Evolutionary conservation across 169 alveolate species (phyloP).

Genomic region (Plasmodium cynomolgi): DNA sequence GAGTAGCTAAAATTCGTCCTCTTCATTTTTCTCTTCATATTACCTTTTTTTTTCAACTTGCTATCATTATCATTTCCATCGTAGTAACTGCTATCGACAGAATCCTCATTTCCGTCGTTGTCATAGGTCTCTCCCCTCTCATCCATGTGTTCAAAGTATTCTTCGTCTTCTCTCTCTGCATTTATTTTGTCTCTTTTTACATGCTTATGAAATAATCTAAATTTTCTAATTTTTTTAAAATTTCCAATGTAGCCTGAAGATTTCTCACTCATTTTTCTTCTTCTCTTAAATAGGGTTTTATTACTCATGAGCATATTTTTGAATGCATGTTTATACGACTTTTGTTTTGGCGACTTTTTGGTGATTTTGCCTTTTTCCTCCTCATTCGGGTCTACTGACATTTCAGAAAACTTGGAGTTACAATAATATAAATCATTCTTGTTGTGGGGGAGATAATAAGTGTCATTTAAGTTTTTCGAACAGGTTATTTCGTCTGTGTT

Average conservation of each 20-base stretch:
- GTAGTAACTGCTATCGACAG: conserved; percentile 21
- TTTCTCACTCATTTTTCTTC: conserved; percentile 8
- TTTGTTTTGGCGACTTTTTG: neutral
- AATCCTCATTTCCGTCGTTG: conserved; percentile 14
- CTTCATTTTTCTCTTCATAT: neutral
- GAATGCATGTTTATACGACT: conserved; percentile 7
- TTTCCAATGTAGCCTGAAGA: neutral
- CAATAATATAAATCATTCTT: conserved; percentile 4
- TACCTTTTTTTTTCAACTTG: neutral
- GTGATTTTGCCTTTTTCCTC: neutral
- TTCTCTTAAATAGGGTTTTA: conserved; percentile 10
- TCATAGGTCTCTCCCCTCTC: conserved; percentile 20
- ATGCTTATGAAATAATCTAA: conserved; percentile 33
- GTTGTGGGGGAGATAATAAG: neutral
- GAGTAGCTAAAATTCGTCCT: neutral
- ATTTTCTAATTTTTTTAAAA: conserved; percentile 23
- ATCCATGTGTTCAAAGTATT: conserved; percentile 1
- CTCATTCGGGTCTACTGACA: neutral
- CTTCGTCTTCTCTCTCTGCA: neutral
- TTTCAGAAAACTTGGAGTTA: conserved; percentile 17
- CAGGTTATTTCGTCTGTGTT: neutral
- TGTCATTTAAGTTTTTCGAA: conserved; percentile 6
- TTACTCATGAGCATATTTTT: conserved; percentile 21
- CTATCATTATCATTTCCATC: conserved; percentile 11
- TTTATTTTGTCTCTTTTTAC: neutral